Percentiles rank a stretch among this genome's conserved stretches.
phyloP scores from a whole-genome alignment of 2,329 filamentous ascomycete genomes.

The Metarhizium album region DNA sequence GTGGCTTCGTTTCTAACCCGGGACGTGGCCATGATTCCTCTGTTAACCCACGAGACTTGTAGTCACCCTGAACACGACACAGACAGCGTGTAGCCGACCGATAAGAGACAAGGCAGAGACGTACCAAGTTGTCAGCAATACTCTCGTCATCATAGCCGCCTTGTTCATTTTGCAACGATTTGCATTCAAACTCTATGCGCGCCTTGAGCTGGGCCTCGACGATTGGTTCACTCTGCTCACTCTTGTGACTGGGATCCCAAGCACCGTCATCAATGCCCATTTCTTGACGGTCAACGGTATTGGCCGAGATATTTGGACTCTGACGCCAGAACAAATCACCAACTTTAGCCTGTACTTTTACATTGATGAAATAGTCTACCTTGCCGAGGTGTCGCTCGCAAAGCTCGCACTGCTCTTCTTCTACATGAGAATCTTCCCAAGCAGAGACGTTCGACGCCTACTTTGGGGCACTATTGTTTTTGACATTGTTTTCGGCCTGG shows the following conservation, averaged over 20 bases:
- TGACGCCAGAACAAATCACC: conserved; percentile 3
- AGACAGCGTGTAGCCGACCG: conserved; percentile 10
- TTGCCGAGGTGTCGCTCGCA: conserved; percentile 12
- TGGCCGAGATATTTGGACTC: conserved; percentile 19
- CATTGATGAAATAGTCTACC: conserved; percentile 24
- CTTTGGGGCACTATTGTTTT: conserved; percentile 21
- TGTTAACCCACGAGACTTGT: not conserved
- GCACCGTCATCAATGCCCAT: conserved; percentile 16
- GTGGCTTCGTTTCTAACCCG: not conserved
- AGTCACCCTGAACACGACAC: conserved; percentile 18
- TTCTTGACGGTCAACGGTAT: conserved; percentile 11
- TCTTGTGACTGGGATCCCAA: conserved; percentile 18
- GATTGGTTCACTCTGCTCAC: conserved; percentile 25
- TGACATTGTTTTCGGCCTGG: conserved; percentile 15
- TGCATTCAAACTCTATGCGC: conserved; percentile 21
- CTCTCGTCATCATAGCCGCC: conserved; percentile 24
- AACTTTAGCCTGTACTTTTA: conserved; percentile 16
- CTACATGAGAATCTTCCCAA: conserved; percentile 28
- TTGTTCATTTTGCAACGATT: conserved; percentile 33
- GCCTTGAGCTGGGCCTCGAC: conserved; percentile 25
- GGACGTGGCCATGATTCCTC: not conserved
- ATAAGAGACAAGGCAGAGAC: conserved; percentile 22
- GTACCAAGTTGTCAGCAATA: conserved; percentile 20
- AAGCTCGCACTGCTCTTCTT: conserved; percentile 29
- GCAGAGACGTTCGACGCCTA: conserved; percentile 14